phyloP scores from a whole-genome alignment of 148 eudicot genomes.

The Nyssa sinensis region DNA sequence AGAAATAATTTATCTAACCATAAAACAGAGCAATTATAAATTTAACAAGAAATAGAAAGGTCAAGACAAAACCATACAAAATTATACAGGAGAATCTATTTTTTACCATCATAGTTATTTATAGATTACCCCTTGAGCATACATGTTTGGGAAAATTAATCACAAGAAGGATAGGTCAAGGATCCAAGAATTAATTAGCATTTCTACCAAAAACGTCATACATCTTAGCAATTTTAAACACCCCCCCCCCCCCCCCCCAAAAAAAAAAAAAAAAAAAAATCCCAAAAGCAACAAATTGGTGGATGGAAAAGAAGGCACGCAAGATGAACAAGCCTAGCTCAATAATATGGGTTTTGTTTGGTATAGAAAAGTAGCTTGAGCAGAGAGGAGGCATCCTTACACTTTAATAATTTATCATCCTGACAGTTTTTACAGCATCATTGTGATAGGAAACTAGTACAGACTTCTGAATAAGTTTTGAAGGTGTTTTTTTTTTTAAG shows the following conservation, averaged over 20 bases:
- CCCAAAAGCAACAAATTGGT: too few relatives aligned
- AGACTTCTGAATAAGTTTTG: too few relatives aligned
- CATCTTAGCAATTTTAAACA: too few relatives aligned
- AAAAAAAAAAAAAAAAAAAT: neutral
- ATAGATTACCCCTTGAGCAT: neutral
- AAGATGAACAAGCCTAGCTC: neutral
- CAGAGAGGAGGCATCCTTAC: neutral
- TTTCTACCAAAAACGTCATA: too few relatives aligned
- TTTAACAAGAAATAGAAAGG: neutral
- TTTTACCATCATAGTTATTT: constrained; percentile 4
- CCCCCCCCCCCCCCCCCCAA: too few relatives aligned
- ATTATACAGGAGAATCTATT: neutral
- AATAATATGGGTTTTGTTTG: neutral
- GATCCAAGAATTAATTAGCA: too few relatives aligned
- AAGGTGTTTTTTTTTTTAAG: too few relatives aligned
- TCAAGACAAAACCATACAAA: neutral
- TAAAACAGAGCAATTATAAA: neutral
- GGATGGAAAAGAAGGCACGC: neutral
- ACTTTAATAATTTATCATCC: neutral
- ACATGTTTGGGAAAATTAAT: too few relatives aligned
- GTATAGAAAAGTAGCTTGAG: neutral
- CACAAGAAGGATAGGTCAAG: too few relatives aligned
- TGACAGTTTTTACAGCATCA: neutral
- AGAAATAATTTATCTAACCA: neutral
- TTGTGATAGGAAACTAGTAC: neutral